Evolutionary conservation across 1,139 yeast genomes (phyloP), one percentile per base, ranked within the genome.

Genomic region (Kodamaea derodonti): DNA sequence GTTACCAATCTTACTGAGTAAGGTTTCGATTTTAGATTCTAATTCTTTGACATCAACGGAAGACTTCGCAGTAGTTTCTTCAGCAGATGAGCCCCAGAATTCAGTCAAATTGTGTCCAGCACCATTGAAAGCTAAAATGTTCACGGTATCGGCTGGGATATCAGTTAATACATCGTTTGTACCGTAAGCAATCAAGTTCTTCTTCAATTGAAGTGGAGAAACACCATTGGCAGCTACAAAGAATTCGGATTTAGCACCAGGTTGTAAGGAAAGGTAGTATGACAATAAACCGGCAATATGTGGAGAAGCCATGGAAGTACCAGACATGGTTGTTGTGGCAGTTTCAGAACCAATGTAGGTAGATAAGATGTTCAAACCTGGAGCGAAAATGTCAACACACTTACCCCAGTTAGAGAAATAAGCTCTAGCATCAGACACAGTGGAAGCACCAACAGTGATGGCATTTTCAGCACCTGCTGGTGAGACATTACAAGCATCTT

Each of bases 261-360:
- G 98, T 66, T 86, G 94, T 61, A 92, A 79, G 15, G 97, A 86
- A 51, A 92, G 70, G 67, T 78, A 90, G 75, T 92, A 92, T 4
- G 97, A 69, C 56, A 83, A 72, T 60, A 92, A 74, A 49, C 98
- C 98, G 43, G 88, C 84, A 58, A 92, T 84, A 59, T 92, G 97
- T 35, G 98, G 98, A 30, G 97, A 86, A 24, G 98, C 98, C 98
- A 92, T 92, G 14, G 98, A 92, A 14, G 98, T 92, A 66, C 98
- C 98, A 27, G 97, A 87, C 63, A 92, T 75, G 34, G 92, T 80
- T 41, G 95, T 95, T 47, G 95, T 83, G 32, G 94, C 88, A 39
- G 75, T 62, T 46, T 80, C 79, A 26, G 95, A 82, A 33, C 95
- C 95, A 60, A 85, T 88, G 68, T 88, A 92, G 36, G 95, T 84